These are phyloP conservation scores for Tolypocladium tundrense DNA, from an alignment of 2,329 filamentous ascomycete species.

Conservation along the genomic window DNA sequence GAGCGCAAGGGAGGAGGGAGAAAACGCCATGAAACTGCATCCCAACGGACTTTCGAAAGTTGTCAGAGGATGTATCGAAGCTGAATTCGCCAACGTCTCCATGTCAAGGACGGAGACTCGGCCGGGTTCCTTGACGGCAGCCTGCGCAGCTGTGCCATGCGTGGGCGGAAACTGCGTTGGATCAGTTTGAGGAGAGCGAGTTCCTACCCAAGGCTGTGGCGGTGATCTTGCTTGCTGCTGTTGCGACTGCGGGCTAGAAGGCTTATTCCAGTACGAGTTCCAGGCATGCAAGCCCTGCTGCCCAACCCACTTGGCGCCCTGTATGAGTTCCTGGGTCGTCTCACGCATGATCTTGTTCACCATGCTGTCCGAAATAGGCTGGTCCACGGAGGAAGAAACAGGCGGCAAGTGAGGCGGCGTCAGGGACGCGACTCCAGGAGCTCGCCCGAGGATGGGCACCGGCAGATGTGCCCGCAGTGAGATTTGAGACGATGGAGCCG, in stretches of 20 bases:
- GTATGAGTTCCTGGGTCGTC: conserved; percentile 67
- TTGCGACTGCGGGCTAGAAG: conserved; percentile 24
- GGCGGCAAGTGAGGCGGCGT: conserved; percentile 60
- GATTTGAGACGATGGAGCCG: conserved; percentile 59
- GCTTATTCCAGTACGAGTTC: conserved; percentile 70
- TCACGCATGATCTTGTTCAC: conserved; percentile 70
- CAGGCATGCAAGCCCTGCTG: conserved; percentile 69
- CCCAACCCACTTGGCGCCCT: conserved; percentile 64
- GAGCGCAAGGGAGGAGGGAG: conserved; percentile 61
- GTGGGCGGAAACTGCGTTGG: conserved; percentile 60
- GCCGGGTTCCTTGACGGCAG: conserved; percentile 54
- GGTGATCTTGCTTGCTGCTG: conserved; percentile 27
- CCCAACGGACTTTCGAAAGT: conserved; percentile 64
- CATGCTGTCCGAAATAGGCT: conserved; percentile 61
- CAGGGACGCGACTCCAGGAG: conserved; percentile 47
- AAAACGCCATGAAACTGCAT: conserved; percentile 73
- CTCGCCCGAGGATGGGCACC: conserved; percentile 42
- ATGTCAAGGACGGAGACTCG: conserved; percentile 68
- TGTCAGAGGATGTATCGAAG: conserved; percentile 50
- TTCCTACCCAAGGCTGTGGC: conserved; percentile 37
- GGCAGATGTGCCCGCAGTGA: conserved; percentile 58
- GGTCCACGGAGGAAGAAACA: conserved; percentile 57
- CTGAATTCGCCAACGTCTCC: conserved; percentile 43
- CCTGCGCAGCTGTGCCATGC: conserved; percentile 52
- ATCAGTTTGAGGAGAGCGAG: conserved; percentile 36